phyloP scores from a whole-genome alignment of 1,284 basidiomycete genomes.

The Naganishia albida region DNA sequence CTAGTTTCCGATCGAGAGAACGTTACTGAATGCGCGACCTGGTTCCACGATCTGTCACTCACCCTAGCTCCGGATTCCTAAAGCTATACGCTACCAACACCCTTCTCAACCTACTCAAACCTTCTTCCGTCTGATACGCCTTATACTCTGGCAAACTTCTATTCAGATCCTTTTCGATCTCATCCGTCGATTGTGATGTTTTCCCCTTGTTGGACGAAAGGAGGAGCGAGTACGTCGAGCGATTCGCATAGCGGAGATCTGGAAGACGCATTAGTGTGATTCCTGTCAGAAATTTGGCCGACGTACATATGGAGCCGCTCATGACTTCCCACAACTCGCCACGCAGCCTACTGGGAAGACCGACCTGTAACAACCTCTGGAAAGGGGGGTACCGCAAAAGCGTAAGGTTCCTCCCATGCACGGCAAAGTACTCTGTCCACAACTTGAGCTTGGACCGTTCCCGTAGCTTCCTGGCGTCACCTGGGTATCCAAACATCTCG shows the following conservation, averaged over 20 bases:
- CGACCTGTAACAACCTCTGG: slow-evolving; percentile 94
- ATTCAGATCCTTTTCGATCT: slow-evolving; percentile 98
- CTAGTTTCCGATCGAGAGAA: slow-evolving; percentile 26
- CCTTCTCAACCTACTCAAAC: slow-evolving; percentile 78
- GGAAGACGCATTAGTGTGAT: not conserved
- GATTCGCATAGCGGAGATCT: slow-evolving; percentile 81
- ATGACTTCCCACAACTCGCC: slow-evolving; percentile 99
- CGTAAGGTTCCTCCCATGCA: slow-evolving; percentile 54
- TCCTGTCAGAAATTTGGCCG: not conserved
- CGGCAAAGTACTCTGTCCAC: slow-evolving; percentile 84
- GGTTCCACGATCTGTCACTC: slow-evolving; percentile 55
- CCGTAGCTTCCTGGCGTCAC: slow-evolving; percentile 89
- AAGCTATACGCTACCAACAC: slow-evolving; percentile 97
- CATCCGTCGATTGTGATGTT: slow-evolving; percentile 87
- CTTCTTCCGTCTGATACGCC: slow-evolving; percentile 85
- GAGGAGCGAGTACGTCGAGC: slow-evolving; percentile 79
- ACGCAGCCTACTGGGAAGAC: slow-evolving; percentile 88
- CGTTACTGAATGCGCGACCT: not conserved
- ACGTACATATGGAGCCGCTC: slow-evolving; percentile 79
- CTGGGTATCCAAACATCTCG: slow-evolving; percentile 85
- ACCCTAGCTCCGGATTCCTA: slow-evolving; percentile 91
- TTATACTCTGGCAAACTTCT: slow-evolving; percentile 91
- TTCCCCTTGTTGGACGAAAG: slow-evolving; percentile 77
- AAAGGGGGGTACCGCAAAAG: slow-evolving; percentile 96
- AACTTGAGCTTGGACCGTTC: slow-evolving; percentile 97